Base-by-base conservation (phyloP, 306 rosid genomes). In the Crotalaria pallida region DNA sequence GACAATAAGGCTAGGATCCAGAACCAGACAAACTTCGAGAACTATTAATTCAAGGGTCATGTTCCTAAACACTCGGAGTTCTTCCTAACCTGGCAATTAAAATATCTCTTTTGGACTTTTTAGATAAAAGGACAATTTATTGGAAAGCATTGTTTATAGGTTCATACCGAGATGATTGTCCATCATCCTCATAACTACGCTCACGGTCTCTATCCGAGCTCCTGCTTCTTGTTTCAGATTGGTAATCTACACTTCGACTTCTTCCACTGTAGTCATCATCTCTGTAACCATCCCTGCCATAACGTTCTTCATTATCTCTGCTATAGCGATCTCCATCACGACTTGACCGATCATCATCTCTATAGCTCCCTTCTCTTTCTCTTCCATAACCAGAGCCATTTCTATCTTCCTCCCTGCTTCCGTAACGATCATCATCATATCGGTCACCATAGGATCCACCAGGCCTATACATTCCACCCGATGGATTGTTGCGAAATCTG, bases 261-360 rank as follows among this genome's bases (percentile, higher is more conserved):
- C 97, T 88, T 80, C 96, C 96, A 24, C 84, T 74, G 63, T 84
- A 80, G 64, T 89, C 97, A 75, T 89, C 97, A 72, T 90, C 96
- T 82, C 82, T 85, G 63, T 75, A 86, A 79, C 96, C 77, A 49
- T 90, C 96, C 65, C 90, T 84, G 73, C 86, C 77, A 75, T 88
- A 81, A 71, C 87, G 90, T 9, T 88, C 98, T 55, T 88, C 97
- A 62, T 83, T 81, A 69, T 89, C 98, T 80, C 88, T 82, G 26
- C 93, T 83, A 81, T 91, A 81, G 65, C 87, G 92, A 70, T 94
- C 96, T 62, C 96, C 94, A 62, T 93, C 98, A 76, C 90, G 94
- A 62, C 87, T 64, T 76, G 69, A 16, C 49, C 86, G 86, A 11
- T 94, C 95, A 31, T 94, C 99, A 76, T 94, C 98, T 81, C 80